Conservation (phyloP, 1,139 yeast species). For the Suhomyces panamericanus region DNA sequence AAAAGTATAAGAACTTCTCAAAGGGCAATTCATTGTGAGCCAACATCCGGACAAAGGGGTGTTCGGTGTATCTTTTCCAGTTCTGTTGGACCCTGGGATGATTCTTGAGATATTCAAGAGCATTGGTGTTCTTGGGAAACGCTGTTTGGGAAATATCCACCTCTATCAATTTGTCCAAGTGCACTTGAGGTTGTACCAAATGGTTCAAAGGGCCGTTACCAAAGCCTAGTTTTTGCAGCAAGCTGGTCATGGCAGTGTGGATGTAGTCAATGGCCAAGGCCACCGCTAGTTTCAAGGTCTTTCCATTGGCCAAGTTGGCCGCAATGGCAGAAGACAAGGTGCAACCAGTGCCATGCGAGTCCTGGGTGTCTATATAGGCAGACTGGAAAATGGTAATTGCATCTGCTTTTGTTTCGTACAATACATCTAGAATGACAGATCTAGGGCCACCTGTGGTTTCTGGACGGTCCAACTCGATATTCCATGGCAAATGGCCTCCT, state of each 20-base stretch:
- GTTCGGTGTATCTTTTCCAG: conserved; percentile 64
- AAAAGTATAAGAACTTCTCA: conserved; percentile 54
- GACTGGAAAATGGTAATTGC: conserved; percentile 50
- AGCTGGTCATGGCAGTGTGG: conserved; percentile 56
- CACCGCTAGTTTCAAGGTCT: conserved; percentile 48
- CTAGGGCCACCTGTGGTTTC: conserved; percentile 16
- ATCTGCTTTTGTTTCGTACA: conserved; percentile 49
- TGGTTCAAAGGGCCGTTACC: conserved; percentile 81
- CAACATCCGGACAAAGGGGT: conserved; percentile 57
- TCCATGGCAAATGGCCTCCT: conserved; percentile 79
- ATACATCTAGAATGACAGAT: conserved; percentile 53
- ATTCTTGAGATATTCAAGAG: conserved; percentile 47
- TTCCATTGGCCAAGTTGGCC: conserved; percentile 64
- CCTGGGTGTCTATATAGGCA: conserved; percentile 45
- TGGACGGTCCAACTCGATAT: conserved; percentile 19
- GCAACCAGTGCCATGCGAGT: conserved; percentile 92
- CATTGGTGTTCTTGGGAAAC: background rate
- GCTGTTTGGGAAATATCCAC: background rate
- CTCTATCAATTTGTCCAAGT: conserved; percentile 12
- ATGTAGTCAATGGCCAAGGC: conserved; percentile 62
- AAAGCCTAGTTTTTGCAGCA: conserved; percentile 45
- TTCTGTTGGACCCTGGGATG: conserved; percentile 56
- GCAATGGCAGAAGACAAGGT: conserved; percentile 82
- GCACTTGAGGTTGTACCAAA: conserved; percentile 23
- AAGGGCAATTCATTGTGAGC: conserved; percentile 54